Evolutionary conservation across 2,329 filamentous ascomycete genomes (phyloP), one percentile per base, ranked within the genome.

Genomic region (Magnaporthiopsis incrustans): DNA sequence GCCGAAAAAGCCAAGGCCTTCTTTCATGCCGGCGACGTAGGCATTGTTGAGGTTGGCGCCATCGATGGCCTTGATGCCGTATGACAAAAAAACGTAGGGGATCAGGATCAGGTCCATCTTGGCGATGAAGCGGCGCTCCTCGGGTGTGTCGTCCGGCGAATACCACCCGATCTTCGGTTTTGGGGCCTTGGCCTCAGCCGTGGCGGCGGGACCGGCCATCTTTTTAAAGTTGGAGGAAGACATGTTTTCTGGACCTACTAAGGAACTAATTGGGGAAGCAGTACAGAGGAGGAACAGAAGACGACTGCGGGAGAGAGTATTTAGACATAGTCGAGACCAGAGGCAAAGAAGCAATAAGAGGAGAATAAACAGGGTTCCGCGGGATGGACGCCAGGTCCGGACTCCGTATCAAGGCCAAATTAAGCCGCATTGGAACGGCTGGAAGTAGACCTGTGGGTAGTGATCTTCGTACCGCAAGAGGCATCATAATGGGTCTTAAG

Each of bases 1-100:
- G 30, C 69, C 70, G 59, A 57, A 66, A 64, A 73, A 70, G 4
- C 18, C 22, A 11, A 73, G 65, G 26, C 71, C 71, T 26, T 71
- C 67, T 32, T 70, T 65, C 68, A 73, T 71, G 60, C 71, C 70
- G n/a, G 67, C 66, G 10, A 72, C 68, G 62, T 71, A 72, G 33
- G 71, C 71, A 62, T 71, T 72, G 60, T 66, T 62, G 0, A 71
- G 58, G 61, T 71, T 71, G 10, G 62, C 64, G 64, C 72, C 70
- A 60, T 73, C 71, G 15, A 73, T 65, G 60, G 70, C 70, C 64
- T 73, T 71, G 35, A 70, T 64, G 53, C 69, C 70, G 64, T 69
- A 71, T 33, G 68, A 68, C 1, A 71, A 56, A 50, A 67, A 70
- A 53, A 63, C 64, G 61, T 68, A 65, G 32, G 57, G 66, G 25